Base-by-base conservation (phyloP, 148 eudicot species). In the Rhododendron vialii region DNA sequence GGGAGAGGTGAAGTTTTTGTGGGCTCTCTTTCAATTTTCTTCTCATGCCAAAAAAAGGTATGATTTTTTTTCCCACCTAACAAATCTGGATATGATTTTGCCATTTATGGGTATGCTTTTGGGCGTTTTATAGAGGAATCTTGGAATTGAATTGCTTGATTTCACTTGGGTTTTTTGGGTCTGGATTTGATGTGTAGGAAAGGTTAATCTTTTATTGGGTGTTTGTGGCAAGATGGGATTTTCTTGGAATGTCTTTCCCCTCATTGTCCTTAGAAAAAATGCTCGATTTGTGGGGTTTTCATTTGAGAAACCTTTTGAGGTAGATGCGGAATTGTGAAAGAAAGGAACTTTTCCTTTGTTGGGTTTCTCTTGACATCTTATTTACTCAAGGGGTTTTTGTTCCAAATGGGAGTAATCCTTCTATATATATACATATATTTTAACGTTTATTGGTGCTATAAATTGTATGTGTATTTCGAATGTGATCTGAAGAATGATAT, bases 1-100 rank as follows among this genome's bases (percentile, higher is more conserved):
- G 73, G 10, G 73, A n/a, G 73, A 51, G 78, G 83, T 3, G 81
- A 69, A 35, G 57, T 84, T 69, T 71, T 73, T 69, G 18, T 83
- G 85, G 82, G 82, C 13, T 83, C 75, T 28, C 13, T 41, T 76
- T 82, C 28, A 33, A 74, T 82, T 86, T 82, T 86, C 82, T 57
- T 74, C 74, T 75, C 33, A 45, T 81, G 82, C 82, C 22, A 36
- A 33, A 20, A 82, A 86, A 80, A 85, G 85, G 30, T 30, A 30
- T 82, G 73, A 28, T 81, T 24, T 65, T 26, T 9, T 67, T 51
- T 73, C 18, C 57, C 50, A 43, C 81, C 75, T 41, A 48, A 45
- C 80, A 81, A 82, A 86, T 48, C 73, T 59, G 22, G 59, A 9
- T 76, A 35, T 30, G 63, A 20, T 86, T 86, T 82, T 76, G 13